Evolutionary conservation across 371 early-diverging fungal species (phyloP), one percentile per base, ranked within the genome.

Genomic region (Dichotomocladium elegans): DNA sequence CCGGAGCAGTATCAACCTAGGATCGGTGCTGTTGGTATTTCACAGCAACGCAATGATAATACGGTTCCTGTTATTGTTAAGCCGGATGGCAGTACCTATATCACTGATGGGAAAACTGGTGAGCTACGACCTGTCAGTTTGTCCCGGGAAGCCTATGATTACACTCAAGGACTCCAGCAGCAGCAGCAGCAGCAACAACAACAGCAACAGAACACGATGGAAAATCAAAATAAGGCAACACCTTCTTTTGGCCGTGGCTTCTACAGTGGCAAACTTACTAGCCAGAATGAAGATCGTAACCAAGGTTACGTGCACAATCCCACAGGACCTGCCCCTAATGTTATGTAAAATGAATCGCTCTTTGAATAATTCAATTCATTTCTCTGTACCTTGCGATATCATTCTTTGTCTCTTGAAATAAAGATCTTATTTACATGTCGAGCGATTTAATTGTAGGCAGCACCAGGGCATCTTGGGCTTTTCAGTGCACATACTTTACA

Each of bases 41-140:
- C n/a, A n/a, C n/a, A n/a, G n/a, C n/a, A 14, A 11, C 21, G 33
- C 31, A 14, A 22, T 21, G 31, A 30, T 9, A 33, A 33, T 11
- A 48, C 33, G 10, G 49, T 48, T 10, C 24, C 49, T 48, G 49
- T 48, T 11, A 48, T 48, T 34, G 49, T 48, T 35, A 35, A 35
- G 26, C 11, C n/a, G 26, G 35, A 48, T 26, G 49, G 49, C 31
- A 8, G 25, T 11, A 48, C 34, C n/a, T 48, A 48, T 24, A 24
- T 48, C 6, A 9, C 37, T 7, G 21, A 37, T 21, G 37, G 21
- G 21, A 10, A 15, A 37, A 21, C 28, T 14, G 15, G 22, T 9
- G 10, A 24, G 27, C 10, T 14, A 15, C 27, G 7, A n/a, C n/a
- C n/a, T n/a, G n/a, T n/a, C n/a, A n/a, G n/a, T n/a, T n/a, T n/a